phyloP scores from a whole-genome alignment of 768 basidiomycete genomes.

The Trametes coccinea region DNA sequence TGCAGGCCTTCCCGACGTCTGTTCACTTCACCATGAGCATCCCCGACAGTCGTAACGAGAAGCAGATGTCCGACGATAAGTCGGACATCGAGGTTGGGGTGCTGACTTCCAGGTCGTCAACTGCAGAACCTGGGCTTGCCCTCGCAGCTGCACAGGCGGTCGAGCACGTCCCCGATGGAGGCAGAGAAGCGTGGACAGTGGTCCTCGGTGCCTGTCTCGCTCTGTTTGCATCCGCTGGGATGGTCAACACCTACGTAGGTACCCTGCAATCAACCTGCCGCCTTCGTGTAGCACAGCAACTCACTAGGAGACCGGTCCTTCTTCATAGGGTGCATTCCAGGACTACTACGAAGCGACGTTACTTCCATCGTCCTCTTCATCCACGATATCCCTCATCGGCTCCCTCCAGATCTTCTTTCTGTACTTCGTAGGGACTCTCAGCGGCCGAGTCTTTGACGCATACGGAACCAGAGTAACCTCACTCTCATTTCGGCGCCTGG shows the following conservation, averaged over 20 bases:
- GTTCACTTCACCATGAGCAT: too few relatives aligned
- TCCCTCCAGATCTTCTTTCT: conserved; percentile 31
- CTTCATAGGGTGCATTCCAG: conserved; percentile 31
- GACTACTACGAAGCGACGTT: conserved; percentile 30
- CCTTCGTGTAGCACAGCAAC: neutral
- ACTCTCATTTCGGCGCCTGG: neutral
- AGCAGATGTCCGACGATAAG: too few relatives aligned
- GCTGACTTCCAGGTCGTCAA: too few relatives aligned
- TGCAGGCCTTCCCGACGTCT: too few relatives aligned
- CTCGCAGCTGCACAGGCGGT: neutral
- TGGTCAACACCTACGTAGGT: conserved; percentile 26
- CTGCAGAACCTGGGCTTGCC: too few relatives aligned
- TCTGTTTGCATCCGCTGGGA: conserved; percentile 24
- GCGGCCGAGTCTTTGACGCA: conserved; percentile 31
- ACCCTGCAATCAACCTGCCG: neutral
- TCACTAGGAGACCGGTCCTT: neutral
- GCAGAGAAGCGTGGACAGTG: conserved; percentile 28
- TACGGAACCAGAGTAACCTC: conserved; percentile 27
- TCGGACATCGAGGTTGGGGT: too few relatives aligned
- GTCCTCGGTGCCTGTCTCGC: conserved; percentile 26
- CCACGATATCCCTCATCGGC: conserved; percentile 32
- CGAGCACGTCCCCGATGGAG: conserved; percentile 29
- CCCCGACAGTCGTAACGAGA: too few relatives aligned
- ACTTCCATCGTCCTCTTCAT: conserved; percentile 27
- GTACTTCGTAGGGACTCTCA: conserved; percentile 28